phyloP scores from a whole-genome alignment of 257 asterid genomes.

The Capsicum baccatum region DNA sequence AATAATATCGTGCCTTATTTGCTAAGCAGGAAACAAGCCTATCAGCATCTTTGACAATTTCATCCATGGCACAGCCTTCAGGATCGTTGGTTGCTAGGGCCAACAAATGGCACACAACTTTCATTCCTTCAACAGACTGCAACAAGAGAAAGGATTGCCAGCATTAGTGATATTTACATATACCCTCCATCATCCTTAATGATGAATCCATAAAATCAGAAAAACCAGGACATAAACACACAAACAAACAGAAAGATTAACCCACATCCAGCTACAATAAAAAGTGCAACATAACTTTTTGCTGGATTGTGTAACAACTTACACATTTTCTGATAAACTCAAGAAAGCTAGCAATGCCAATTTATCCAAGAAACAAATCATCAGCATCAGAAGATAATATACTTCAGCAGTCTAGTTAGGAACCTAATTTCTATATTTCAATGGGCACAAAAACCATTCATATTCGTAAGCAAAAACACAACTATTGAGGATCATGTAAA shows the following conservation, averaged over 20 bases:
- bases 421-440: background rate
- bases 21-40: slow-evolving; percentile 98
- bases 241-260: background rate
- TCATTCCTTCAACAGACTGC: slow-evolving; percentile 99
- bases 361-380: no score
- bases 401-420: background rate
- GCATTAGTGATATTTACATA: background rate
- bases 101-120: slow-evolving; percentile 94
- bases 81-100: slow-evolving; percentile 89
- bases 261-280: background rate
- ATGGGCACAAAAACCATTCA: background rate
- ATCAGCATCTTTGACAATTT: slow-evolving; percentile 88
- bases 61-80: slow-evolving; percentile 81
- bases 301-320: background rate
- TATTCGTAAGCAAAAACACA: background rate
- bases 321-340: background rate
- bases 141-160: slow-evolving; percentile 30
- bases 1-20: slow-evolving; percentile 60
- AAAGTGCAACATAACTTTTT: background rate
- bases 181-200: background rate
- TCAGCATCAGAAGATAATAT: background rate
- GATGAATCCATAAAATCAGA: background rate
- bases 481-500: background rate
- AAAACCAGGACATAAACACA: background rate
- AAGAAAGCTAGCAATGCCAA: no score